Base-by-base conservation (phyloP, 1,284 basidiomycete genomes). In the Heterobasidion occidentale region DNA sequence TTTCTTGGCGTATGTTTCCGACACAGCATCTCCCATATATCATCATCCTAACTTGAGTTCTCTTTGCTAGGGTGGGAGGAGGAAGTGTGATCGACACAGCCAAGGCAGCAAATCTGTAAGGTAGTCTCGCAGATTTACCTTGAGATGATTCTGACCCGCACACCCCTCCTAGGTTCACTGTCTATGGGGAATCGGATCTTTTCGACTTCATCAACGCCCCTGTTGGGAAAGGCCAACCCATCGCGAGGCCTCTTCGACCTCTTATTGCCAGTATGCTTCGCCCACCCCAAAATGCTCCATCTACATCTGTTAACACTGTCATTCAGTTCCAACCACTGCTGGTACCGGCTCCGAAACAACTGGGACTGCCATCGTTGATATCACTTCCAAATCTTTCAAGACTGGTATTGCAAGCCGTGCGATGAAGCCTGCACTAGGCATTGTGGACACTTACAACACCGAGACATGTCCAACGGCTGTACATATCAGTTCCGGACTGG, bases 301-400 rank as follows among this genome's bases (percentile, higher is more conserved):
- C 49, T 9, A 9, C 33, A 36, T 15, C 51, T 20, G 9, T 9
- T 55, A 15, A 56, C 61, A 42, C 52, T 19, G 1, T 42, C 47
- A 9, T 51, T 8, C 59, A 84, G 83, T 98, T 20, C 94, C 94
- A 9, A 98, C 96, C 2, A 98, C 95, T 7, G 95, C 96, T 46
- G 94, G 95, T 53, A 98, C 95, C n/a, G 95, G 94, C 12, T 93
- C 92, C 2, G 94, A 98, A 72, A 98, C 96, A 1, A 98, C 95
- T 2, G 96, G 96, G n/a, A 92, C 96, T 1, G 93, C 96, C 14
- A 98, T 98, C 63, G 83, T 97, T 52, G 96, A 98, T 69, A 90
- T 94, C 58, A 87, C 92, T 0, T 93, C 92, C 0, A 83, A 82
- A 65, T 83, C 86, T 14, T 96, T 97, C 80, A 98, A 98, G 77